These are phyloP conservation scores for Sporisorium iseilematis-ciliati DNA, from an alignment of 1,284 basidiomycete species.

Conservation along the genomic window DNA sequence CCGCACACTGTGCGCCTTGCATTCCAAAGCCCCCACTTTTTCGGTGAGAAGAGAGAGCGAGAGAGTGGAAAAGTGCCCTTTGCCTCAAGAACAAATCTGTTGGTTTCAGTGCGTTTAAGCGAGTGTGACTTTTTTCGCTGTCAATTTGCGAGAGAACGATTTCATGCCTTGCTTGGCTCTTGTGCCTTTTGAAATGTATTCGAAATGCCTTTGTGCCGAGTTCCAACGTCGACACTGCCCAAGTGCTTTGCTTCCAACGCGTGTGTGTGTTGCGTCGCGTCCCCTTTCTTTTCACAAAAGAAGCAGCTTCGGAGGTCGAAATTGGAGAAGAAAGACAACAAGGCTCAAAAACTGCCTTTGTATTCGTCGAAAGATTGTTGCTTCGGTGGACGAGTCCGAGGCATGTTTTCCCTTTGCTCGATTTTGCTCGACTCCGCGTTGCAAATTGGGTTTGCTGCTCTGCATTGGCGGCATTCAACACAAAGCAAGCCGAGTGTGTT, in stretches of 20 bases:
- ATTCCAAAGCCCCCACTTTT: conserved; percentile 1
- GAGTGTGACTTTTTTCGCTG: background rate
- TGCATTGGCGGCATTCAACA: no score
- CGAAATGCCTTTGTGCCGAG: background rate
- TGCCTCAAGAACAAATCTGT: background rate
- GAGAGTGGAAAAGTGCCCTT: background rate
- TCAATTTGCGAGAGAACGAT: background rate
- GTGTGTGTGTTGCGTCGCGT: conserved; percentile 3
- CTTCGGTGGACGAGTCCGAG: conserved; percentile 2
- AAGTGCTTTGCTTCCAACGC: background rate
- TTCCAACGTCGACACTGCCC: background rate
- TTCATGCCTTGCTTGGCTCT: background rate
- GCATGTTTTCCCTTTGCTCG: background rate
- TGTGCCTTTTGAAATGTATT: background rate
- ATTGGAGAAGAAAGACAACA: background rate
- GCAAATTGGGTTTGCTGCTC: background rate
- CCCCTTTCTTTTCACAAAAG: background rate
- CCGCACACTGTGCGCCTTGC: background rate
- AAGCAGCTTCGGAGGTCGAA: conserved; percentile 1
- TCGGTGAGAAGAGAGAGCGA: background rate
- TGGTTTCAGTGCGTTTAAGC: background rate
- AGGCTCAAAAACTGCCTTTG: background rate
- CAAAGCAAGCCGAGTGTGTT: background rate
- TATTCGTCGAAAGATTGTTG: background rate
- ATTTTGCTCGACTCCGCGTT: background rate